Evolutionary conservation across 2,329 filamentous ascomycete genomes (phyloP).

Genomic region (Scedosporium aurantiacum): DNA sequence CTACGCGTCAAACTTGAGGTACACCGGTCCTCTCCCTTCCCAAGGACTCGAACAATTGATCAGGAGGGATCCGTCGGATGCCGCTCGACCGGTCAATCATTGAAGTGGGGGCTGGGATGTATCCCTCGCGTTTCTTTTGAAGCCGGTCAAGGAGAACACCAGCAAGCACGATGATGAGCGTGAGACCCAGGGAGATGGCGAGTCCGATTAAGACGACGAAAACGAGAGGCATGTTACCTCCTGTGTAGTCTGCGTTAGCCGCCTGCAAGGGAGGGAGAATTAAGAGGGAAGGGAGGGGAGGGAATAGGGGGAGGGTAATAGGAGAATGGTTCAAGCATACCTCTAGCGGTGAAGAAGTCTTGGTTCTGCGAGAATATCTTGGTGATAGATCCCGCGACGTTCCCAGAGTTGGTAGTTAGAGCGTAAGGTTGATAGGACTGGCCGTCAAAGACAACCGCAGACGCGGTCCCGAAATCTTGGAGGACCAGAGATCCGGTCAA

Average conservation of each 20-base stretch:
- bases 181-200: slow-evolving; percentile 65
- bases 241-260: slow-evolving; percentile 19
- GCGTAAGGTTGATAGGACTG: slow-evolving; percentile 67
- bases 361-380: slow-evolving; percentile 74
- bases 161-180: slow-evolving; percentile 64
- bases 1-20: slow-evolving; percentile 35
- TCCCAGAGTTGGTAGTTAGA: slow-evolving; percentile 58
- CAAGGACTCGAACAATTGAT: slow-evolving; percentile 46
- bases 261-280: neutral
- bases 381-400: slow-evolving; percentile 61
- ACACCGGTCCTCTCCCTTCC: slow-evolving; percentile 35
- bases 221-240: slow-evolving; percentile 54
- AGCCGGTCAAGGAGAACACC: slow-evolving; percentile 67
- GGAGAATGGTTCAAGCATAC: slow-evolving; percentile 33
- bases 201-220: slow-evolving; percentile 74
- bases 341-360: slow-evolving; percentile 56
- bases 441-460: slow-evolving; percentile 81
- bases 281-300: no score
- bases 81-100: slow-evolving; percentile 50
- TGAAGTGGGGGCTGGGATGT: slow-evolving; percentile 62
- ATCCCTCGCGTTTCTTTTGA: slow-evolving; percentile 68
- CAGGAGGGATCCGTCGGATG: slow-evolving; percentile 49
- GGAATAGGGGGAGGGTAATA: neutral
- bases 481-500: slow-evolving; percentile 75
- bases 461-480: slow-evolving; percentile 66